Conservation (phyloP, 768 basidiomycete species). For the Lenzites betulinus region DNA sequence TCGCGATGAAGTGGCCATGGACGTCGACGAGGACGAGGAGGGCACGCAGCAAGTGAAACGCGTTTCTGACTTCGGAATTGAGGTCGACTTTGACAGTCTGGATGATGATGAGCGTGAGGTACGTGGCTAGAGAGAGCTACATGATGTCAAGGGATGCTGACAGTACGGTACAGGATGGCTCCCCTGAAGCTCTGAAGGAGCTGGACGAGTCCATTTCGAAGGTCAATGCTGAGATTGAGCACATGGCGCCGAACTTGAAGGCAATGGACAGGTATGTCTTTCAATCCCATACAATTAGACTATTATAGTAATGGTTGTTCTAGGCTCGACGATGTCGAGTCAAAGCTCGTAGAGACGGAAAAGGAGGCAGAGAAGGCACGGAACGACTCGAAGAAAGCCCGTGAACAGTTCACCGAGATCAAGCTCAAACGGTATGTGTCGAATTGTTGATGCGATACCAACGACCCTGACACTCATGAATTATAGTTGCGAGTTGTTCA, state of each 20-base stretch:
- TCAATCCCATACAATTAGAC: neutral
- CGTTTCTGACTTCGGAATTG: constrained; percentile 84
- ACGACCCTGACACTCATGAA: neutral
- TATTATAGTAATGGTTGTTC: neutral
- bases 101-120: constrained; percentile 77
- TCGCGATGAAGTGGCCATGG: constrained; percentile 87
- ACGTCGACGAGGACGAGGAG: constrained; percentile 87
- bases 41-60: constrained; percentile 71
- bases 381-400: constrained; percentile 85
- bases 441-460: neutral
- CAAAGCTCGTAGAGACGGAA: constrained; percentile 85
- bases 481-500: constrained; percentile 78
- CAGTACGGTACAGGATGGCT: constrained; percentile 48
- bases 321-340: constrained; percentile 83
- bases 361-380: constrained; percentile 90
- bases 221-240: constrained; percentile 79
- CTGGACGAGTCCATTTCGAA: constrained; percentile 74
- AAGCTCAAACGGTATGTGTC: constrained; percentile 68
- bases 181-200: constrained; percentile 63
- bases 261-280: constrained; percentile 76
- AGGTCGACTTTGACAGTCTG: constrained; percentile 79
- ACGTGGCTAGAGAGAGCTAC: constrained; percentile 17
- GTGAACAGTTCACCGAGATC: constrained; percentile 88
- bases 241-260: constrained; percentile 96
- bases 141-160: neutral